Conservation (phyloP, 2,329 filamentous ascomycete species). For the Aspergillus alliaceus region DNA sequence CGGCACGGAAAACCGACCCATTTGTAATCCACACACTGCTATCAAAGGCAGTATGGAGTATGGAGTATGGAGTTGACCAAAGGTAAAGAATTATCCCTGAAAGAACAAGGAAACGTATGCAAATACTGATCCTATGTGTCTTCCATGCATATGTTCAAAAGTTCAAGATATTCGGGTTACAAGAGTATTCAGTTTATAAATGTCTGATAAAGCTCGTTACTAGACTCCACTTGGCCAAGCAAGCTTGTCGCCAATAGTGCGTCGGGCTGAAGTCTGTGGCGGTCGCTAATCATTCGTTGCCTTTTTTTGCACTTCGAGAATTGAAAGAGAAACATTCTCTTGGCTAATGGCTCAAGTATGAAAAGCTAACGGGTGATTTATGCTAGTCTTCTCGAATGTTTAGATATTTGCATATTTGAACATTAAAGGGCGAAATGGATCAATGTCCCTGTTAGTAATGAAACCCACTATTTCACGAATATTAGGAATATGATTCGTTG, state of each 20-base stretch:
- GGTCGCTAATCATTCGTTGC: not conserved
- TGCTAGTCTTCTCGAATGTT: not conserved
- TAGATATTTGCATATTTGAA: not conserved
- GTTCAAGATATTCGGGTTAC: no score
- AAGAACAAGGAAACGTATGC: no score
- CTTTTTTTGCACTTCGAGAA: not conserved
- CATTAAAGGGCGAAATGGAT: no score
- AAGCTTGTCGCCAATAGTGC: conserved; percentile 3
- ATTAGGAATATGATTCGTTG: not conserved
- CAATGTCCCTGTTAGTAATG: not conserved
- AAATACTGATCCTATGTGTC: not conserved
- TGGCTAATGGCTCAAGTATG: no score
- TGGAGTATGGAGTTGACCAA: no score
- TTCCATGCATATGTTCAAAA: not conserved
- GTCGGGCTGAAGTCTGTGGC: not conserved
- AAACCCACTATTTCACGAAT: not conserved
- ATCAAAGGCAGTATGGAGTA: no score
- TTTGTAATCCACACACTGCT: no score
- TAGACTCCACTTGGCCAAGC: not conserved
- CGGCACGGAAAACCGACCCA: not conserved
- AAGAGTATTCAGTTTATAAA: no score
- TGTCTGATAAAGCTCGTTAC: no score
- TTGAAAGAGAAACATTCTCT: no score
- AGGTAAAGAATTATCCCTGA: no score
- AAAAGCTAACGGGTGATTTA: not conserved